Base-by-base conservation (phyloP, 2,329 filamentous ascomycete species). In the Claviceps digitariae region DNA sequence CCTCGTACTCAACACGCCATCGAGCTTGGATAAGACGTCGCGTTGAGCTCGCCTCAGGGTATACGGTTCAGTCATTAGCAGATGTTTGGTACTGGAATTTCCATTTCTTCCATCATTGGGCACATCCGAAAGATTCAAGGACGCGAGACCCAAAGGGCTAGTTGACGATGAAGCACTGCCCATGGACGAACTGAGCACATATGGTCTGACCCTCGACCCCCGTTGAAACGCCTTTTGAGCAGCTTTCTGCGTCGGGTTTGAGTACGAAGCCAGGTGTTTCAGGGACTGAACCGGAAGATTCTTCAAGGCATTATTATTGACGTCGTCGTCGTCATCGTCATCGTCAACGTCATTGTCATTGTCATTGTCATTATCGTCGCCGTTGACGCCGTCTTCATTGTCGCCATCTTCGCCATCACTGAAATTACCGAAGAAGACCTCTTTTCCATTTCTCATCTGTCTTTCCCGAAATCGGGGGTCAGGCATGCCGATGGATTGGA, bases 241-340 rank as follows among this genome's bases (percentile, higher is more conserved):
- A 44, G 64, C 66, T 62, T 74, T 73, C 62, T 78, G 77, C 61
- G 69, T 73, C 8, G 76, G 76, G 57, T 81, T 81, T 4, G 72
- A 68, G 57, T 79, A 80, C 1, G 77, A 79, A 17, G 77, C 77
- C 57, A 80, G 61, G 57, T 74, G 79, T 41, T 73, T 72, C 23
- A 79, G 67, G 31, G 70, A 73, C 59, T 78, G 77, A 59, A 74
- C 69, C 13, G 68, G 66, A 56, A 71, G 66, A 47, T 64, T 71
- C 54, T 67, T 64, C 50, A 72, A 61, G 1, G 66, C 61, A 21
- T 67, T 63, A 52, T 62, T 62, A 7, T 55, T 55, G 31, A 58
- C 55, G 10, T 66, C 64, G 29, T 60, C 62, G 7, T 64, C 65
- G 40, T 63, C 57, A 13, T 64, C 64, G 3, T 60, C 56, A 40